Evolutionary conservation across 495 filamentous ascomycete species (phyloP), one percentile per base, ranked within the genome.

Genomic region (Viridothelium virens): DNA sequence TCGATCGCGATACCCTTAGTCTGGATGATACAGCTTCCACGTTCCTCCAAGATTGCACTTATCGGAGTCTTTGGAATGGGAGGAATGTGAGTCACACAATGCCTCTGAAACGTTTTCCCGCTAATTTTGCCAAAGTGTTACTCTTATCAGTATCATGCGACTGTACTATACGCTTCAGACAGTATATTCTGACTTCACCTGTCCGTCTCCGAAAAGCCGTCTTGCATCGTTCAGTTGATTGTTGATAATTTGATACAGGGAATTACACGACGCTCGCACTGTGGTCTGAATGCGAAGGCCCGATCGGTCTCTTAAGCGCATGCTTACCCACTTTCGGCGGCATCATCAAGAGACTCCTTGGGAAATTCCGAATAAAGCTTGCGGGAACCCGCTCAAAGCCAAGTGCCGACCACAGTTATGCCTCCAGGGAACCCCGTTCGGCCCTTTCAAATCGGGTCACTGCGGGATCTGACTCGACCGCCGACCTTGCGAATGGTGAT

Each of bases 181-280:
- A 25, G 25, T 25, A 25, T 25, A 59, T 36, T 34, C 53, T 36
- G 53, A 59, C 53, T 59, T 59, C 7, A 59, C 53, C 5, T 25
- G 25, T 25, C 25, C 25, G 25, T 25, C 25, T 25, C 25, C 25
- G 25, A 25, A 25, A 25, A 25, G 25, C 25, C 25, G 25, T 25
- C 25, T 25, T 25, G 25, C 25, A 25, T 25, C 1, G 25, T 25
- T 25, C 25, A 25, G 25, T 25, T 25, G 25, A 25, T 25, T 25
- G 25, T 25, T 25, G 25, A 25, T 25, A 25, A 25, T 25, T 25
- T 25, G 25, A 25, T 25, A 25, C 25, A 25, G 25, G 53, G 53
- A 59, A 59, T 18, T 59, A 59, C 36, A 59, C 53, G 10, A 59
- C 53, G 3, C 53, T 59, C 18, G n/a, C 53, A 36, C 10, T 59